Evolutionary conservation across 495 filamentous ascomycete genomes (phyloP).

Genomic region (Annulohypoxylon bovei): DNA sequence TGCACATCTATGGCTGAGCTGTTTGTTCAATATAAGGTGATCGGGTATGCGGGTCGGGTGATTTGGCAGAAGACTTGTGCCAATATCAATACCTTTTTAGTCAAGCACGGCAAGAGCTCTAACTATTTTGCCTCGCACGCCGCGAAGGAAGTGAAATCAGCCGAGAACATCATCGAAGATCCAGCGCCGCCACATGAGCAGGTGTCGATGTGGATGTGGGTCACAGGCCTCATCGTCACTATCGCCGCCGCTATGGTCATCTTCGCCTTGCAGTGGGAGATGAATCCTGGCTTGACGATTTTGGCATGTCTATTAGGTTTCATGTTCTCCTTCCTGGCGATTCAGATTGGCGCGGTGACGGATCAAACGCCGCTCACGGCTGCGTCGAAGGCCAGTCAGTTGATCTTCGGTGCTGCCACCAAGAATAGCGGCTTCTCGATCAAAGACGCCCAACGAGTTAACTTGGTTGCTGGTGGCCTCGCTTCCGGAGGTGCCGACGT

Average conservation of each 20-base stretch:
- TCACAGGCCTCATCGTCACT: conserved; percentile 59
- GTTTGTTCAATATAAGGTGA: conserved; percentile 68
- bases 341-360: conserved; percentile 70
- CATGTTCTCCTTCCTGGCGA: conserved; percentile 74
- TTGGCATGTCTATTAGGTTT: conserved; percentile 70
- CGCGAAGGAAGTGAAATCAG: conserved; percentile 41
- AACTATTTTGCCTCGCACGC: conserved; percentile 59
- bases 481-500: conserved; percentile 68
- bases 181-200: conserved; percentile 63
- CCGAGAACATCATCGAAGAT: conserved; percentile 58
- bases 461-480: conserved; percentile 70
- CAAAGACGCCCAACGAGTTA: conserved; percentile 65
- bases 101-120: conserved; percentile 56
- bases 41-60: conserved; percentile 62
- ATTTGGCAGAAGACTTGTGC: conserved; percentile 58
- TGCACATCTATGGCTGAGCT: conserved; percentile 69
- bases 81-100: conserved; percentile 52
- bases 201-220: conserved; percentile 72
- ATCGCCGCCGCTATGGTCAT: conserved; percentile 67
- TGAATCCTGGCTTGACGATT: conserved; percentile 68
- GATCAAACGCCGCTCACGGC: conserved; percentile 72
- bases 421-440: conserved; percentile 56
- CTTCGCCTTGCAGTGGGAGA: conserved; percentile 68
- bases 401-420: conserved; percentile 71
- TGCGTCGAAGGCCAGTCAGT: conserved; percentile 72